Evolutionary conservation across 805 yeast genomes (phyloP), one percentile per base, ranked within the genome.

Genomic region (Sugiyamaella qingdaonensis): DNA sequence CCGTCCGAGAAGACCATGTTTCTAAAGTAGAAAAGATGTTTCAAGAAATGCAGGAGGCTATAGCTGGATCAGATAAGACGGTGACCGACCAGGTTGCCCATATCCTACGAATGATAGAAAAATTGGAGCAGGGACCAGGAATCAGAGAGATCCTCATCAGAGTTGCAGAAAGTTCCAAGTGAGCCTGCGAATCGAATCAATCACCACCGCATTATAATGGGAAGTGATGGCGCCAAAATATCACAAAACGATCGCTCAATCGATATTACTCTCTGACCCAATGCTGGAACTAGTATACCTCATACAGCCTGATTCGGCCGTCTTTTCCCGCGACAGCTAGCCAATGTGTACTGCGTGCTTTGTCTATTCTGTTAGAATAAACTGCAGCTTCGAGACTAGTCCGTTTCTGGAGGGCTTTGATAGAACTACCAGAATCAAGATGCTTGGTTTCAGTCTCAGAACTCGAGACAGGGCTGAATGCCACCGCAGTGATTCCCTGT

Each of bases 271-370:
- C 19, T 13, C 36, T 24, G 14, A 13, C 34, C 13, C 16, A n/a
- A 11, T 16, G 18, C 11, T 24, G 8, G 21, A 9, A 11, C 49
- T 42, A 57, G 45, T 56, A 54, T 11, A 62, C 51, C n/a, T 61
- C 59, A 61, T 73, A 77, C 10, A 78, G 64, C 10, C 70, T 71
- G 1, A 82, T 69, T 2, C 80, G 69, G 2, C 85, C 85, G 56
- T 82, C 85, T 48, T 77, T 79, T 46, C 77, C 81, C 0, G 81
- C 86, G 1, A 75, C 73, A 4, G 80, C 76, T 1, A 80, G 56
- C 61, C 74, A 65, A 44, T 66, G 61, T 11, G 50, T 31, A n/a
- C 27, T 31, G 9, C 16, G 46, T 42, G 33, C 43, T 36, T 39
- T 46, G 33, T 34, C 48, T 37, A 19, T 51, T 46, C 3, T 14